These are phyloP conservation scores for Draba incana DNA, from an alignment of 345 rosid genomes.

Conservation along the genomic window DNA sequence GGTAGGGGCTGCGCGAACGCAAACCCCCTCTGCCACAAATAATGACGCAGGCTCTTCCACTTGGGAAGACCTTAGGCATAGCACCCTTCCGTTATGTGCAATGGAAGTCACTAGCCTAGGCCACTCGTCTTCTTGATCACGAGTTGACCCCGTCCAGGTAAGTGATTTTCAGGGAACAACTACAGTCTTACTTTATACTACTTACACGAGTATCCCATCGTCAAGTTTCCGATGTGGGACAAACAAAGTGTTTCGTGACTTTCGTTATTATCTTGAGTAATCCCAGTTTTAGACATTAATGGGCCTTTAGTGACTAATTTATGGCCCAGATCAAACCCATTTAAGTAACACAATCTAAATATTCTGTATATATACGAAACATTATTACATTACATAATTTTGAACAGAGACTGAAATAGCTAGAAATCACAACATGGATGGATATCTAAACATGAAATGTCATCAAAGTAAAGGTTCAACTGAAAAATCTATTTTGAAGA, in stretches of 20 bases:
- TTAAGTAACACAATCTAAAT: no score
- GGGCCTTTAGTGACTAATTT: no score
- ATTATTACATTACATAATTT: no score
- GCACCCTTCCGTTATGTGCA: conserved; percentile 1
- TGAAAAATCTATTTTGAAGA: conserved; percentile 18
- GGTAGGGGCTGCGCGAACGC: conserved; percentile 30
- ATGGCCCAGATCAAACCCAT: no score
- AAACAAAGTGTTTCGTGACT: no score
- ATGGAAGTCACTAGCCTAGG: conserved; percentile 21
- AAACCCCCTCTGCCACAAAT: conserved; percentile 19
- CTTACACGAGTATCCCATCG: neutral
- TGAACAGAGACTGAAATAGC: neutral
- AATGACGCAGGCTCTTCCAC: conserved; percentile 20
- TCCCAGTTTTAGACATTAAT: neutral
- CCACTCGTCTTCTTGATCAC: conserved; percentile 10
- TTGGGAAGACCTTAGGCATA: conserved; percentile 23
- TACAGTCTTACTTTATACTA: neutral
- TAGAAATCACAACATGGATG: neutral
- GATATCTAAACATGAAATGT: neutral
- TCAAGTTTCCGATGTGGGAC: neutral
- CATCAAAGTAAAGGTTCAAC: neutral
- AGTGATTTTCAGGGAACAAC: neutral
- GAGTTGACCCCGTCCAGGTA: conserved; percentile 27
- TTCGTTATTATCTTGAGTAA: no score
- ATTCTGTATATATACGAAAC: no score